phyloP scores from a whole-genome alignment of 176 grass and related monocot species.

The Carex kokanica region DNA sequence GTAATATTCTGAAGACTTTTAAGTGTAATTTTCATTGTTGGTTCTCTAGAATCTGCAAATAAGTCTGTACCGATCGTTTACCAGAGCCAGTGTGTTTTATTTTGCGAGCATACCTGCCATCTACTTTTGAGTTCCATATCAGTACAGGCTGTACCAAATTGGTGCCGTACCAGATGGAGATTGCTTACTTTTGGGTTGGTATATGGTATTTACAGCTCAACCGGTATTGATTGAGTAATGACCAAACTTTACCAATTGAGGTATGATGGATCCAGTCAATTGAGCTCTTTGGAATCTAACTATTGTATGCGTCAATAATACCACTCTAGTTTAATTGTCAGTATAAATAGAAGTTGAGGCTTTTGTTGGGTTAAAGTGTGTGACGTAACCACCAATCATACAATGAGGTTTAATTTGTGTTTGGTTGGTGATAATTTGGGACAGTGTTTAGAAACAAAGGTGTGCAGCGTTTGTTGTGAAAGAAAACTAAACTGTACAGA shows the following conservation, averaged over 20 bases:
- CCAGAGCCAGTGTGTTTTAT: not conserved
- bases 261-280: not conserved
- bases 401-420: not conserved
- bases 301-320: too few species aligned
- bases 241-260: not conserved
- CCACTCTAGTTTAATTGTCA: too few species aligned
- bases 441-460: not conserved
- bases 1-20: not conserved
- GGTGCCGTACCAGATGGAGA: not conserved
- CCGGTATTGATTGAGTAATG: not conserved
- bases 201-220: not conserved
- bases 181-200: not conserved
- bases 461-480: not conserved
- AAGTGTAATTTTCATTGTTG: not conserved
- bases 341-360: too few species aligned
- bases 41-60: not conserved
- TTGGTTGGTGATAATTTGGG: not conserved
- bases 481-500: not conserved
- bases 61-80: not conserved
- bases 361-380: too few species aligned
- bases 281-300: not conserved
- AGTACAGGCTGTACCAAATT: not conserved
- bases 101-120: too few species aligned
- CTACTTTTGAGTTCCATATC: too few species aligned
- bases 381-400: too few species aligned